Conservation (phyloP, 2,329 filamentous ascomycete genomes). For the Botrytis cinerea region DNA sequence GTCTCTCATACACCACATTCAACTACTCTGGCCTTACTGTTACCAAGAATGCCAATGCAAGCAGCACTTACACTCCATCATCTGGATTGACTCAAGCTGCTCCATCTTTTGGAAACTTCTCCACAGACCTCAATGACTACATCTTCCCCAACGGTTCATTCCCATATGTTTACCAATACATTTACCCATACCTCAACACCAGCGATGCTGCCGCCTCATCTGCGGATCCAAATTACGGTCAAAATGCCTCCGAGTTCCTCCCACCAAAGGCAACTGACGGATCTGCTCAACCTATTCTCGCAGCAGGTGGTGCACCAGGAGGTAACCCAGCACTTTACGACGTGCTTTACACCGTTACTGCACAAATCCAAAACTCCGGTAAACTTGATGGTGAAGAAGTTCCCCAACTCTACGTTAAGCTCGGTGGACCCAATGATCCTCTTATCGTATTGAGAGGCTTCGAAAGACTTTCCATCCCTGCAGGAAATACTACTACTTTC, state of each 20-base stretch:
- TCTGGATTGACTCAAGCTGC: slow-evolving; percentile 63
- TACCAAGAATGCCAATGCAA: slow-evolving; percentile 31
- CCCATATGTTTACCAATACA: slow-evolving; percentile 50
- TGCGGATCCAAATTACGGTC: slow-evolving; percentile 42
- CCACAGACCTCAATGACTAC: slow-evolving; percentile 64
- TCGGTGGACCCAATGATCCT: slow-evolving; percentile 76
- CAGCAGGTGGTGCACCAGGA: slow-evolving; percentile 55
- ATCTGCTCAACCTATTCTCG: slow-evolving; percentile 47
- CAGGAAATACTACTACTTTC: slow-evolving; percentile 70
- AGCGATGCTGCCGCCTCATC: slow-evolving; percentile 52
- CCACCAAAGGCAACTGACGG: slow-evolving; percentile 49
- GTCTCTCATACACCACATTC: slow-evolving; percentile 80
- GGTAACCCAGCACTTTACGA: slow-evolving; percentile 58
- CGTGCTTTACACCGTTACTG: slow-evolving; percentile 54
- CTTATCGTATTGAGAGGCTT: slow-evolving; percentile 73
- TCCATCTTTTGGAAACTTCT: slow-evolving; percentile 63
- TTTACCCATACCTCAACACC: slow-evolving; percentile 59
- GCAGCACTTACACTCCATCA: slow-evolving; percentile 49
- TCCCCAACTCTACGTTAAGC: slow-evolving; percentile 69
- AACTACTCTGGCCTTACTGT: slow-evolving; percentile 66
- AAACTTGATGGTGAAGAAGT: slow-evolving; percentile 56
- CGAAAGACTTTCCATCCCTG: slow-evolving; percentile 70
- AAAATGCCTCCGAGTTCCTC: slow-evolving; percentile 41
- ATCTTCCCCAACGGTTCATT: slow-evolving; percentile 62
- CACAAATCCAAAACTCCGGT: slow-evolving; percentile 58